Percentiles rank a stretch among this genome's conserved stretches.
phyloP scores from a whole-genome alignment of 2,329 filamentous ascomycete species.

The Dactylellina drechsleri region DNA sequence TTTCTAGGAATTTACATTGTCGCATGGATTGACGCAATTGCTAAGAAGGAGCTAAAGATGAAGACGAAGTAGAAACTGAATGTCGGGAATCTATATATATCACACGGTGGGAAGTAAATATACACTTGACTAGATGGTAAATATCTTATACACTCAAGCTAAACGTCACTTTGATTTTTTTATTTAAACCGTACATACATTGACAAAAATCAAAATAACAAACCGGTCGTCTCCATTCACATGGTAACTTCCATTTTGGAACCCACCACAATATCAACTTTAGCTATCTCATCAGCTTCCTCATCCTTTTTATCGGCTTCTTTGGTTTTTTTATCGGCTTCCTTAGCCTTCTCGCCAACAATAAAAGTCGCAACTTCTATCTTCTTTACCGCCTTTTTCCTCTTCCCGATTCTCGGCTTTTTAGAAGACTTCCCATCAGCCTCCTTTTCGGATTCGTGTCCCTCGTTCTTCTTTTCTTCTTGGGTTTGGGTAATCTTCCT shows the following conservation, averaged over 20 bases:
- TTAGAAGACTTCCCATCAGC: constrained; percentile 3
- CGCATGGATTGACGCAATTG: constrained; percentile 23
- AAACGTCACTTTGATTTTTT: not conserved
- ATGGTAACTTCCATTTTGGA: constrained; percentile 3
- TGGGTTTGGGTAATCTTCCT: constrained; percentile 28
- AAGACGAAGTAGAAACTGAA: constrained; percentile 1
- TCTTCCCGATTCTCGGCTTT: not conserved
- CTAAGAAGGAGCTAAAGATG: constrained; percentile 17
- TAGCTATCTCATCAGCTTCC: not conserved
- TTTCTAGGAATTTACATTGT: constrained; percentile 19
- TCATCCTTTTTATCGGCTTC: not conserved
- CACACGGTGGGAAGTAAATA: not conserved
- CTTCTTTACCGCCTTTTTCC: constrained; percentile 5
- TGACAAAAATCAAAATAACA: too few relatives aligned
- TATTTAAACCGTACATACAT: not conserved
- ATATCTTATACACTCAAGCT: not conserved
- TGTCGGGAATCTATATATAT: not conserved
- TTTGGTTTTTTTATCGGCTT: not conserved
- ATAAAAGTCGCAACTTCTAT: not conserved
- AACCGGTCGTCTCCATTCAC: not conserved
- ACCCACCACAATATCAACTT: not conserved
- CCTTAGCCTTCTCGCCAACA: constrained; percentile 13
- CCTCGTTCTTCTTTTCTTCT: constrained; percentile 8
- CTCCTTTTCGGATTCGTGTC: constrained; percentile 22
- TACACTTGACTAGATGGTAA: not conserved